Evolutionary conservation across 192 early-diverging fungal genomes (phyloP).

Genomic region (Entophlyctis luteolus): DNA sequence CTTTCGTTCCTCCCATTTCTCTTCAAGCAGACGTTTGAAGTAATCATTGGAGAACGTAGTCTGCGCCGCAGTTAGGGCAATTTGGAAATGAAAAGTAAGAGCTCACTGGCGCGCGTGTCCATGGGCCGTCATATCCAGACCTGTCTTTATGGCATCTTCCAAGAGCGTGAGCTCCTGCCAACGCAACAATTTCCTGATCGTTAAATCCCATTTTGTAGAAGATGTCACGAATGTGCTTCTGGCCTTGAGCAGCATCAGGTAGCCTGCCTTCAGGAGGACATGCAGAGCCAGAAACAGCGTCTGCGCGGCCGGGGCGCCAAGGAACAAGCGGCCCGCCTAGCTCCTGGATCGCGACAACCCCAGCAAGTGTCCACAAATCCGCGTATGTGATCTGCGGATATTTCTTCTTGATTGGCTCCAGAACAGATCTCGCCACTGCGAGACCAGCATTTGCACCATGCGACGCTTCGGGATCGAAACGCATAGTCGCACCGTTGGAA

Average conservation of each 20-base stretch:
- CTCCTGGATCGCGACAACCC: constrained; percentile 63
- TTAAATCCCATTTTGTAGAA: constrained; percentile 71
- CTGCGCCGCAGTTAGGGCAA: constrained; percentile 29
- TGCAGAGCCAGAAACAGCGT: constrained; percentile 20
- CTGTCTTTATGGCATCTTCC: constrained; percentile 67
- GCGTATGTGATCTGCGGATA: constrained; percentile 63
- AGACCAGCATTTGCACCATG: constrained; percentile 68
- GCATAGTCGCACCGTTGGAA: constrained; percentile 71
- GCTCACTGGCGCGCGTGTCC: constrained; percentile 38
- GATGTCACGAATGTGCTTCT: constrained; percentile 54
- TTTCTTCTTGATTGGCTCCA: constrained; percentile 63
- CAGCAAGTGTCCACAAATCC: constrained; percentile 71
- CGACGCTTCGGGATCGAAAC: constrained; percentile 49
- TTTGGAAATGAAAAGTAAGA: constrained; percentile 8
- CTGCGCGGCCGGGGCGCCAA: constrained; percentile 55
- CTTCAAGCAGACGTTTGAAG: constrained; percentile 64
- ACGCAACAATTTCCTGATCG: constrained; percentile 68
- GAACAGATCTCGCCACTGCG: constrained; percentile 33
- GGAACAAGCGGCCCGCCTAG: constrained; percentile 65
- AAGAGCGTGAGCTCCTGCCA: constrained; percentile 69
- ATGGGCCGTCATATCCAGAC: constrained; percentile 62
- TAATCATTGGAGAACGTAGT: constrained; percentile 87
- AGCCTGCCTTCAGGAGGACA: constrained; percentile 63
- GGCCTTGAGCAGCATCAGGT: constrained; percentile 63
- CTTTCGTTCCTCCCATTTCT: constrained; percentile 78